Evolutionary conservation across 108 stramenopile species (phyloP).

Genomic region (Fragilaria radians): DNA sequence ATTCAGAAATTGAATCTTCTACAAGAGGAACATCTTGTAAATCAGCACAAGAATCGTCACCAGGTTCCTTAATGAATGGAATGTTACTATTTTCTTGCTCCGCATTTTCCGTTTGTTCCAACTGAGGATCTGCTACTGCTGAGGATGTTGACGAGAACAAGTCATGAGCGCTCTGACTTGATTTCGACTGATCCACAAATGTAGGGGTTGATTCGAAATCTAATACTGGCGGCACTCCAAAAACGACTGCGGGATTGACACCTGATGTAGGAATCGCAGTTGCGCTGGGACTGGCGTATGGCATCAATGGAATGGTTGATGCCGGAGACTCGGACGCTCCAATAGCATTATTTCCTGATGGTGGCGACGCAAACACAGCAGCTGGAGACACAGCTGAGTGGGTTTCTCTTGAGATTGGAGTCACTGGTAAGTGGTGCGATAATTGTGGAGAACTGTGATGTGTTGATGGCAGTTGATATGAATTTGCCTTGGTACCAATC

Average conservation of each 20-base stretch:
- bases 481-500: too few relatives aligned
- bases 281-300: constrained; percentile 7
- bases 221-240: background rate
- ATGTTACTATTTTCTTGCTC: background rate
- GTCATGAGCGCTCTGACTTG: background rate
- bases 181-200: background rate
- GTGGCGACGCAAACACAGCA: background rate
- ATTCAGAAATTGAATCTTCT: background rate
- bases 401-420: too few relatives aligned
- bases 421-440: too few relatives aligned
- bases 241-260: constrained; percentile 1
- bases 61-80: background rate
- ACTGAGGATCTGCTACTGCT: background rate
- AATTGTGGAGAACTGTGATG: too few relatives aligned
- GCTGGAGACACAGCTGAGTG: too few relatives aligned
- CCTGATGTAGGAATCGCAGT: constrained; percentile 12
- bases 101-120: background rate
- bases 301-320: background rate
- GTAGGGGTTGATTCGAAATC: background rate
- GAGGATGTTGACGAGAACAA: background rate
- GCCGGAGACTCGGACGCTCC: constrained; percentile 1
- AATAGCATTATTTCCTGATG: background rate
- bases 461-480: too few relatives aligned
- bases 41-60: constrained; percentile 1
- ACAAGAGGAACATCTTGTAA: background rate